These are phyloP conservation scores for Pseudogymnoascus sp. DNA, from an alignment of 2,329 filamentous ascomycete species.

Conservation along the genomic window DNA sequence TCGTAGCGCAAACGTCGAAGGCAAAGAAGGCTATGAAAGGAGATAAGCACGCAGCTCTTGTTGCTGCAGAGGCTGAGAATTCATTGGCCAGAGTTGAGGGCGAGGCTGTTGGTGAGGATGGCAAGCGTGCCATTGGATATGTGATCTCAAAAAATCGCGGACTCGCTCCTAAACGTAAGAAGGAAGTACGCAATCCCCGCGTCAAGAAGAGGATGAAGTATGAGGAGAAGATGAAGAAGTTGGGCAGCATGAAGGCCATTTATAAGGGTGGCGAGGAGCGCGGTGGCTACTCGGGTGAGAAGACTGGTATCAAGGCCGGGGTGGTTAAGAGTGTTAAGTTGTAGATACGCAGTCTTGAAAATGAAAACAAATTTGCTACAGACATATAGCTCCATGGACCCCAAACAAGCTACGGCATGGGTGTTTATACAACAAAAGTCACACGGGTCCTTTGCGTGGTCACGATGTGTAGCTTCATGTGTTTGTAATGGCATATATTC, in stretches of 20 bases:
- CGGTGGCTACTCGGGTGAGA: slow-evolving; percentile 83
- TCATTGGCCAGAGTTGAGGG: slow-evolving; percentile 57
- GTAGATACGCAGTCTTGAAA: slow-evolving; percentile 36
- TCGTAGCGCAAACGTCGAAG: slow-evolving; percentile 63
- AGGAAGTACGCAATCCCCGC: slow-evolving; percentile 88
- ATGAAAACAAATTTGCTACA: background rate
- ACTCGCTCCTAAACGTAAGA: slow-evolving; percentile 78
- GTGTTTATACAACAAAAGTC: background rate
- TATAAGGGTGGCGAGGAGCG: slow-evolving; percentile 81
- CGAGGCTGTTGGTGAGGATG: slow-evolving; percentile 68
- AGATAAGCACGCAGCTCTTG: slow-evolving; percentile 47
- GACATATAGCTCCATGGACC: background rate
- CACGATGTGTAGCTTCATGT: background rate
- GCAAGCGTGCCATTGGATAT: slow-evolving; percentile 88
- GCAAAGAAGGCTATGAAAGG: slow-evolving; percentile 69
- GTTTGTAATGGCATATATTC: slow-evolving; percentile 8
- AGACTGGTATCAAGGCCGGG: slow-evolving; percentile 90
- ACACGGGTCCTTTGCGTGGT: background rate
- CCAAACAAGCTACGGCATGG: background rate
- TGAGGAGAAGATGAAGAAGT: slow-evolving; percentile 95
- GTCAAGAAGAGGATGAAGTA: slow-evolving; percentile 98
- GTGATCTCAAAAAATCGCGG: slow-evolving; percentile 98
- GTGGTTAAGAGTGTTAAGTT: slow-evolving; percentile 91
- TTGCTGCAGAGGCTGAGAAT: slow-evolving; percentile 51
- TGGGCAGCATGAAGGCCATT: slow-evolving; percentile 74